Percentiles rank a stretch among this genome's conserved stretches.
Conservation (phyloP, 805 yeast species). For the Metschnikowia colocasiae region DNA sequence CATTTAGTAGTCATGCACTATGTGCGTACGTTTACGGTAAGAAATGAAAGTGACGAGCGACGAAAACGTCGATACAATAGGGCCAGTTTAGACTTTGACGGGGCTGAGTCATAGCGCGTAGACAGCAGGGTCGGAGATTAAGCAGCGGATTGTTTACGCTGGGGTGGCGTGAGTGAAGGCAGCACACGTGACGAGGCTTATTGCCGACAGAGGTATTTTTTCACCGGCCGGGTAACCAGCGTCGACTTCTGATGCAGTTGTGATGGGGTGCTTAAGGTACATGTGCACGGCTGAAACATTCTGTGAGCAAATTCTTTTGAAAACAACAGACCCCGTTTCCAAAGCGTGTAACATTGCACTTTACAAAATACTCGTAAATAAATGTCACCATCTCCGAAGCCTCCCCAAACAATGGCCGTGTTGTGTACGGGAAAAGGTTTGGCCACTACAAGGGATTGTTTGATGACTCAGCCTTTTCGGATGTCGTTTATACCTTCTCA, state of each 20-base stretch:
- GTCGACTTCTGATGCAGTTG: not conserved
- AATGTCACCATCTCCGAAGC: not conserved
- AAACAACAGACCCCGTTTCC: too few relatives aligned
- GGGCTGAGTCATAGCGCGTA: too few relatives aligned
- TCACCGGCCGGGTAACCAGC: not conserved
- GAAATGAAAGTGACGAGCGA: too few relatives aligned
- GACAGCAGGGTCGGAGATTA: too few relatives aligned
- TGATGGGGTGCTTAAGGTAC: not conserved
- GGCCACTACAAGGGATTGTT: not conserved
- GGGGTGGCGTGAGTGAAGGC: not conserved
- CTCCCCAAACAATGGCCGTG: not conserved
- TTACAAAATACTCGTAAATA: not conserved
- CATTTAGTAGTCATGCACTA: too few relatives aligned
- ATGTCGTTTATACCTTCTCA: constrained; percentile 3
- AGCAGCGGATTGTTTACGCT: too few relatives aligned
- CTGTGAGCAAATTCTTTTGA: not conserved
- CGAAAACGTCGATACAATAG: too few relatives aligned
- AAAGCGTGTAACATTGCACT: not conserved
- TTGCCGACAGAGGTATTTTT: not conserved
- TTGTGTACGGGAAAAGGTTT: not conserved
- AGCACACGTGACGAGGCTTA: not conserved
- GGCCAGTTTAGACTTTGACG: too few relatives aligned
- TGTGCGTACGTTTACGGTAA: too few relatives aligned
- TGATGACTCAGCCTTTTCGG: not conserved
- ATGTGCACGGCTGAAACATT: constrained; percentile 1